Evolutionary conservation across 2,329 filamentous ascomycete species (phyloP), one percentile per base, ranked within the genome.

Genomic region (Ceratocystis lukuohia): DNA sequence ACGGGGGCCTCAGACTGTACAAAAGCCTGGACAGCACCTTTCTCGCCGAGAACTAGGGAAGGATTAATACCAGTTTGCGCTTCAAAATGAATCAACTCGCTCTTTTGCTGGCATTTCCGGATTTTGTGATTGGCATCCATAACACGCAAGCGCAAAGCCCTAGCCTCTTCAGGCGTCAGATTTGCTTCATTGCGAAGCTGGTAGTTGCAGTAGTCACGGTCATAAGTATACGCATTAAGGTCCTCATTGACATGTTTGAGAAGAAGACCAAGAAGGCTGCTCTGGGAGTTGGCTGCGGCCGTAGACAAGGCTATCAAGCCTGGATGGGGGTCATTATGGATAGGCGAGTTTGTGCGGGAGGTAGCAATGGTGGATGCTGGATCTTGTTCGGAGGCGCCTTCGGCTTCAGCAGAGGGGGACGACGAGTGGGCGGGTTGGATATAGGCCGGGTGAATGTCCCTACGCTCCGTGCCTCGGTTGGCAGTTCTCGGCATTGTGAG

Each of bases 121-220:
- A 79, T 77, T 69, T 78, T 76, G 68, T 80, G 78, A 25, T 74
- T 72, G 30, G 77, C 73, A 62, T 80, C 78, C 8, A 80, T 70
- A 5, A 73, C 71, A 20, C 78, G 77, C 64, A 80, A 71, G 70
- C 78, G 77, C 25, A 78, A 70, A 3, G 74, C 76, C 22, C 78
- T 74, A 0, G 69, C 70, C 70, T 80, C 78, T 66, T 76, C 74
- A 0, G 78, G 74, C 0, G 75, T 77, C 59, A 79, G 71, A 62
- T 75, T 72, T 3, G 70, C 68, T 5, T 70, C 70, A 1, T 68
- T 66, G 50, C 67, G 67, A 8, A 80, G 72, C 68, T 76, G 74
- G 20, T 74, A 70, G 7, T 70, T 70, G 69, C 76, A 78, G 70
- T 76, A 79, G n/a, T 76, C 74, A 3, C 77, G 68, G 67, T 80